phyloP scores from a whole-genome alignment of 2,329 filamentous ascomycete genomes.

The Colletotrichum truncatum region DNA sequence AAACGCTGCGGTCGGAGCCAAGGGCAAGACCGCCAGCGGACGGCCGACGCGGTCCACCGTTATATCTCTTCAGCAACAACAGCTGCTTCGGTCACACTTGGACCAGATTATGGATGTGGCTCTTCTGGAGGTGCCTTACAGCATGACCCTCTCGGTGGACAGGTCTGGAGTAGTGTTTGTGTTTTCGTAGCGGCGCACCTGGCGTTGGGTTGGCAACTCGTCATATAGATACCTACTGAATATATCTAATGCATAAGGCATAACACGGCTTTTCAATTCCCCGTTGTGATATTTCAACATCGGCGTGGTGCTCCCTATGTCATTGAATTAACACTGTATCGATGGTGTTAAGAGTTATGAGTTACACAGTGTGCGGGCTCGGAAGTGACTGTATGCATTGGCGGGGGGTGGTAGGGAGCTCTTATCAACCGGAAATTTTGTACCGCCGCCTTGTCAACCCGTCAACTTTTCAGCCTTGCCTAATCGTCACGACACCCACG shows the following conservation, averaged over 20 bases:
- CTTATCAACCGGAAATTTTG: slow-evolving; percentile 27
- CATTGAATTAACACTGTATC: no score
- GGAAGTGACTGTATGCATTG: neutral
- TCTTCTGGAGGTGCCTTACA: slow-evolving; percentile 88
- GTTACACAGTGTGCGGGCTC: neutral
- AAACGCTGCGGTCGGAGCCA: slow-evolving; percentile 41
- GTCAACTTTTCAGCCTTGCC: slow-evolving; percentile 31
- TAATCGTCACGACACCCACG: slow-evolving; percentile 4
- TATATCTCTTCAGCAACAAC: slow-evolving; percentile 87
- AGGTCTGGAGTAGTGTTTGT: slow-evolving; percentile 90
- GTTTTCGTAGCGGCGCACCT: slow-evolving; percentile 50
- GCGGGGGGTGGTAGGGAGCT: slow-evolving; percentile 26
- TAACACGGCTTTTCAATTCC: no score
- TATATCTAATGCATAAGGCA: neutral
- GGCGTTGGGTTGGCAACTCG: slow-evolving; percentile 4
- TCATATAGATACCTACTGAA: slow-evolving; percentile 19
- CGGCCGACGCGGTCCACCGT: slow-evolving; percentile 79
- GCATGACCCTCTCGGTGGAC: slow-evolving; percentile 92
- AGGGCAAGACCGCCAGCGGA: slow-evolving; percentile 38
- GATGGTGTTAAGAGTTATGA: no score
- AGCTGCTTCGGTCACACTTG: slow-evolving; percentile 84
- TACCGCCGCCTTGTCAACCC: slow-evolving; percentile 21
- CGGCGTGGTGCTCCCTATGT: no score
- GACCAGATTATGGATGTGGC: slow-evolving; percentile 89
- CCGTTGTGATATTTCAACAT: no score